A percentile compares a stretch with the other conserved stretches of the same genome.
phyloP scores from a whole-genome alignment of 139 green algal species.

The Micractinium conductrix region DNA sequence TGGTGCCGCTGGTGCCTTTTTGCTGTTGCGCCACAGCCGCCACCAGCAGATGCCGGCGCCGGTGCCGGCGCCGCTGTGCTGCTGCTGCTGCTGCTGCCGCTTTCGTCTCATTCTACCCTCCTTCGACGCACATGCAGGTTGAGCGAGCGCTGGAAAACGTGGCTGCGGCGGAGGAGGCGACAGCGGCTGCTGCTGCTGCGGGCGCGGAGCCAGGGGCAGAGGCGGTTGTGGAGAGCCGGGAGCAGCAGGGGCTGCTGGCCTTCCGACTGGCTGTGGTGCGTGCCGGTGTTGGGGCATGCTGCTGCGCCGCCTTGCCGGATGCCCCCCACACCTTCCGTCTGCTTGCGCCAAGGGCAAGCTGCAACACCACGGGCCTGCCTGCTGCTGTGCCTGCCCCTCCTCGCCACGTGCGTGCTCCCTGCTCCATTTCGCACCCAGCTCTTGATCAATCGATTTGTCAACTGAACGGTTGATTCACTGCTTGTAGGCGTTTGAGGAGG shows the following conservation, averaged over 20 bases:
- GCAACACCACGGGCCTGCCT: neutral
- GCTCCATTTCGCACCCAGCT: too few species aligned
- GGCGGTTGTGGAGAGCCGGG: neutral
- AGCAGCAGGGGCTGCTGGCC: conserved; percentile 46
- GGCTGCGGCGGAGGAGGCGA: conserved; percentile 28
- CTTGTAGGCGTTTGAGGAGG: conserved; percentile 50
- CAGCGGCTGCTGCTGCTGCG: neutral
- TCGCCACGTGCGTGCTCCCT: neutral
- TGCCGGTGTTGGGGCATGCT: neutral
- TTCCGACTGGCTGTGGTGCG: conserved; percentile 40
- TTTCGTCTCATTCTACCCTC: too few species aligned
- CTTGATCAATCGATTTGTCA: too few species aligned
- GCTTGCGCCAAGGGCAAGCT: neutral
- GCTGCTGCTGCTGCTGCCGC: too few species aligned
- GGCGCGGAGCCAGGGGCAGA: neutral
- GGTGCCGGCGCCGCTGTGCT: too few species aligned
- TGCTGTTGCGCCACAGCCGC: too few species aligned
- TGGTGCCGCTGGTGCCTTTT: too few species aligned
- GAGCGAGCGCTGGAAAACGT: conserved; percentile 57
- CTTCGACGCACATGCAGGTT: too few species aligned
- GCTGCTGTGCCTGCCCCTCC: neutral
- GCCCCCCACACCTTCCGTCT: too few species aligned
- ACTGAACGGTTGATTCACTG: too few species aligned
- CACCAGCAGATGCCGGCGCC: too few species aligned
- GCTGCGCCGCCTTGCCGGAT: neutral